Percentiles rank a stretch among this genome's conserved stretches.
phyloP scores from a whole-genome alignment of 345 rosid genomes.

The Moringa oleifera region DNA sequence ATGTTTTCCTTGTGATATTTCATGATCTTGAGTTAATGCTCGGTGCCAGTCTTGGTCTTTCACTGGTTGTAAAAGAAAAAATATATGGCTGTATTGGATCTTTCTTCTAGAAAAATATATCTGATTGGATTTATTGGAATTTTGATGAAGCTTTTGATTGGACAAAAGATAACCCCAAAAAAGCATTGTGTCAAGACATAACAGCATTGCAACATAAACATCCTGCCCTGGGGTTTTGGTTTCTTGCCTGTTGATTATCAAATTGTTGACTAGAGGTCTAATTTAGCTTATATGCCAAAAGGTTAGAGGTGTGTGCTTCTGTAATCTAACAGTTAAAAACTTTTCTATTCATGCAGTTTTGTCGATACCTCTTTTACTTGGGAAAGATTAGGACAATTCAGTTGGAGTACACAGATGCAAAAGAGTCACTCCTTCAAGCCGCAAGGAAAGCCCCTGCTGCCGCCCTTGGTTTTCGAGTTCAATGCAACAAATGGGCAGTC shows the following conservation, averaged over 20 bases:
- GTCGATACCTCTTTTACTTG: conserved; percentile 52
- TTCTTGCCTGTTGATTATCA: neutral
- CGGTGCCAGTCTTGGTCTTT: neutral
- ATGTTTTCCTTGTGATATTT: no score
- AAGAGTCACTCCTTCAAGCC: conserved; percentile 57
- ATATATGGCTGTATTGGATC: no score
- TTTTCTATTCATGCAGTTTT: conserved; percentile 31
- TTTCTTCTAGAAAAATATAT: no score
- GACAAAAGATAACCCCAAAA: neutral
- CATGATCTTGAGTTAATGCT: neutral
- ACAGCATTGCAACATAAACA: no score
- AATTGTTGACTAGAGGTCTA: neutral
- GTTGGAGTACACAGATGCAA: conserved; percentile 59
- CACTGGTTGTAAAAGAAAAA: no score
- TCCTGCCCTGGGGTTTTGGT: no score
- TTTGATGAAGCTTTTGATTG: no score
- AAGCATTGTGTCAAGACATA: neutral
- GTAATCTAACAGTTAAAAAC: neutral
- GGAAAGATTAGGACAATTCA: conserved; percentile 60
- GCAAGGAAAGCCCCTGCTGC: conserved; percentile 50
- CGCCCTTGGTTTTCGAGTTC: conserved; percentile 52
- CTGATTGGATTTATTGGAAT: no score
- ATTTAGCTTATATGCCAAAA: neutral
- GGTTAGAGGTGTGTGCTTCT: neutral
- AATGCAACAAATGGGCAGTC: conserved; percentile 55